Conservation (phyloP, 192 early-diverging fungal genomes). For the Podila epicladia region DNA sequence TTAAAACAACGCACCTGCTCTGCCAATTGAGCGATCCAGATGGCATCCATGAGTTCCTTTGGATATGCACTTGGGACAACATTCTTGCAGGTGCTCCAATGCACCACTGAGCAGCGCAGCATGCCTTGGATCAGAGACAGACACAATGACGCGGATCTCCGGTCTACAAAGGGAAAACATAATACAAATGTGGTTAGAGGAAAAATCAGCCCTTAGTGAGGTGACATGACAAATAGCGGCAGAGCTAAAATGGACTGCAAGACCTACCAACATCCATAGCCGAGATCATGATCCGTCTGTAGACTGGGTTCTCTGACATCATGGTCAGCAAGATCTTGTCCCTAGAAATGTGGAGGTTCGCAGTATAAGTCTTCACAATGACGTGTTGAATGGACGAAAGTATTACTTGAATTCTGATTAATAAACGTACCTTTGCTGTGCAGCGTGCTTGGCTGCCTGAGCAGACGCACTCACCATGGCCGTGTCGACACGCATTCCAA, state of each 20-base stretch:
- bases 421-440: constrained; percentile 32
- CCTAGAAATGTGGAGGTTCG: neutral
- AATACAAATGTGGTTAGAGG: neutral
- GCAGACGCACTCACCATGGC: constrained; percentile 32
- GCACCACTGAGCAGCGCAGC: constrained; percentile 38
- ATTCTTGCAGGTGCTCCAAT: constrained; percentile 45
- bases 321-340: constrained; percentile 35
- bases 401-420: neutral
- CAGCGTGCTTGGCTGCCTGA: constrained; percentile 25
- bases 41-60: constrained; percentile 38
- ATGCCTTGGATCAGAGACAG: constrained; percentile 39
- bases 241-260: no score
- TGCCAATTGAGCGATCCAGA: constrained; percentile 36
- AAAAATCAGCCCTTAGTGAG: no score
- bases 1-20: constrained; percentile 15
- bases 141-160: constrained; percentile 18
- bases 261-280: constrained; percentile 23
- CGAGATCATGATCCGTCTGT: constrained; percentile 29
- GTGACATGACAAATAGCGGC: no score
- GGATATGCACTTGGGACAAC: constrained; percentile 21
- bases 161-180: neutral
- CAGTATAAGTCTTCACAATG: neutral
- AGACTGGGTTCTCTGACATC: constrained; percentile 34
- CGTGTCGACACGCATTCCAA: constrained; percentile 40
- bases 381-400: neutral